A percentile compares a stretch with the other conserved stretches of the same genome.
These are phyloP conservation scores for Oryza longistaminata DNA, from an alignment of 176 grass and related monocot species.

Conservation along the genomic window DNA sequence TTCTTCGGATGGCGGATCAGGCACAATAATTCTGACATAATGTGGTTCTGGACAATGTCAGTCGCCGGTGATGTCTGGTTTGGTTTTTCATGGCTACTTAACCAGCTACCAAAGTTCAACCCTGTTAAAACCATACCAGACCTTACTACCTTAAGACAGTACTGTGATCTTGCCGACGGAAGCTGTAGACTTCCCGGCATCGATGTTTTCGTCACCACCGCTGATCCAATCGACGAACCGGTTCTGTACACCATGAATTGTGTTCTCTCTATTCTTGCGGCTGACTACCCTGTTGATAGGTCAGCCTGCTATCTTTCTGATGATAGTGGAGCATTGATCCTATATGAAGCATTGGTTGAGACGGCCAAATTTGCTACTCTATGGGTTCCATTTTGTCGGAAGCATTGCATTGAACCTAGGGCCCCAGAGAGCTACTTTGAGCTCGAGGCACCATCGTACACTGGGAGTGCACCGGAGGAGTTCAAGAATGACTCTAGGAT, in stretches of 20 bases:
- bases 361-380: constrained; percentile 18
- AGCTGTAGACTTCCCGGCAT: constrained; percentile 16
- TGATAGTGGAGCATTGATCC: constrained; percentile 17
- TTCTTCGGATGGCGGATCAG: constrained; percentile 30
- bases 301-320: constrained; percentile 29
- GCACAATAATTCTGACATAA: constrained; percentile 2
- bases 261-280: constrained; percentile 29
- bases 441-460: neutral
- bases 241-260: constrained; percentile 31
- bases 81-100: constrained; percentile 34
- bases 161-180: neutral
- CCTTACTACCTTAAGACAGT: neutral
- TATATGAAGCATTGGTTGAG: constrained; percentile 20
- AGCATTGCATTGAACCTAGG: constrained; percentile 23
- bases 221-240: constrained; percentile 30
- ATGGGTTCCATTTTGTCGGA: constrained; percentile 36
- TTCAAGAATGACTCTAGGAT: neutral
- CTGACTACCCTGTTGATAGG: constrained; percentile 23
- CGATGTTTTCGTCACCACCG: constrained; percentile 28
- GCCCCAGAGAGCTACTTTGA: constrained; percentile 31
- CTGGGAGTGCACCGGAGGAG: neutral
- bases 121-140: constrained; percentile 18
- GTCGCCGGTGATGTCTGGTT: constrained; percentile 20
- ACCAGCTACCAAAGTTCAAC: constrained; percentile 33
- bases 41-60: constrained; percentile 35